Percentiles rank a stretch among this genome's conserved stretches.
Evolutionary conservation across 208 protist species (phyloP).

Genomic region (Trypanosoma vivax): DNA sequence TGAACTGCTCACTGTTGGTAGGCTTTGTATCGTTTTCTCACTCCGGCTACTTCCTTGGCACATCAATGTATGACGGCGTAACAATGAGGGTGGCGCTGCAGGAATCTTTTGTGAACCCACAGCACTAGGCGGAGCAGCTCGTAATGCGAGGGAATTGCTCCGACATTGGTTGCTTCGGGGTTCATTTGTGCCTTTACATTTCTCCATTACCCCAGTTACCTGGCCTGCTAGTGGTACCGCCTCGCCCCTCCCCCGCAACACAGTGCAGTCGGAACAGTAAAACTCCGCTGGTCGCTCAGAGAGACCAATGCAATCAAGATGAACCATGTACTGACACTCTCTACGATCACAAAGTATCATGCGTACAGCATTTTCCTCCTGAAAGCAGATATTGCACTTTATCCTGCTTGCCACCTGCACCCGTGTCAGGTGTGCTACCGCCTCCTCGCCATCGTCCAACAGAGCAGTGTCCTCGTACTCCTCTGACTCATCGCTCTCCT

Average conservation of each 20-base stretch:
- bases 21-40: not conserved
- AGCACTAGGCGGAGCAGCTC: no score
- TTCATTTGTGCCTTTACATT: no score
- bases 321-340: conserved; percentile 62
- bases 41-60: not conserved
- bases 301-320: conserved; percentile 67
- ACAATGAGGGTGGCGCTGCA: not conserved
- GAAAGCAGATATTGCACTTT: conserved; percentile 55
- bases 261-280: conserved; percentile 46
- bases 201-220: no score
- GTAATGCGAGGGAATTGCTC: no score
- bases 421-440: no score
- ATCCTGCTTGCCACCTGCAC: no score
- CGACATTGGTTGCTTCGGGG: no score
- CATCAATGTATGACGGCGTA: no score
- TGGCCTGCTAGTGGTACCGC: not conserved
- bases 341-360: conserved; percentile 85
- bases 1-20: not conserved
- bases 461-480: conserved; percentile 14
- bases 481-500: conserved; percentile 25
- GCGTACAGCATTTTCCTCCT: conserved; percentile 43
- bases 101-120: not conserved
- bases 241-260: conserved; percentile 10
- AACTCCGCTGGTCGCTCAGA: conserved; percentile 60
- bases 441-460: conserved; percentile 7